A percentile compares a stretch with the other conserved stretches of the same genome.
Conservation (phyloP, 805 yeast species). For the Candida michaelii region DNA sequence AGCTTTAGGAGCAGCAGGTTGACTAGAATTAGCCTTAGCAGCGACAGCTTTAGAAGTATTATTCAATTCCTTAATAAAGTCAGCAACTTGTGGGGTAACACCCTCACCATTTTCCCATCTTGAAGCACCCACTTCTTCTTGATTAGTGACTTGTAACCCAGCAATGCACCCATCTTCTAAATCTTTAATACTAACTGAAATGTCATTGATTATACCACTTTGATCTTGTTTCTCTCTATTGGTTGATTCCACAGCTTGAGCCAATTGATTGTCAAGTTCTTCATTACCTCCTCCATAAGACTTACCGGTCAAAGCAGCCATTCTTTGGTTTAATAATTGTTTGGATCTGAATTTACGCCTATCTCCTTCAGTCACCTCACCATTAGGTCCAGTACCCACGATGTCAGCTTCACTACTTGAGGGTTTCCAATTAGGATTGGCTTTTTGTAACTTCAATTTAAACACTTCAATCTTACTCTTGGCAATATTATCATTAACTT, state of each 20-base stretch:
- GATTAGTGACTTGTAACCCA: constrained; percentile 40
- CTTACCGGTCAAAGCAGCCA: constrained; percentile 92
- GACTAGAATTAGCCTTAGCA: constrained; percentile 2
- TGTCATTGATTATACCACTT: constrained; percentile 63
- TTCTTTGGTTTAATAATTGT: constrained; percentile 76
- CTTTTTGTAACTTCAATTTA: constrained; percentile 53
- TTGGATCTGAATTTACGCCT: constrained; percentile 76
- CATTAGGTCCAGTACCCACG: constrained; percentile 83
- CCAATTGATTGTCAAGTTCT: constrained; percentile 53
- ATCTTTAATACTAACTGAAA: constrained; percentile 67
- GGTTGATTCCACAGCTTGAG: constrained; percentile 51
- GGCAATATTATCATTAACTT: constrained; percentile 68
- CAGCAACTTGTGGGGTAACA: constrained; percentile 59
- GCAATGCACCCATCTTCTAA: constrained; percentile 51
- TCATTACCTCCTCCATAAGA: constrained; percentile 40
- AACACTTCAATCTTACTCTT: constrained; percentile 63
- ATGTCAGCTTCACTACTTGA: constrained; percentile 38
- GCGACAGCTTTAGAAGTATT: constrained; percentile 12
- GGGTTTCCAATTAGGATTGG: constrained; percentile 63
- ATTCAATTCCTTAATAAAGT: constrained; percentile 55
- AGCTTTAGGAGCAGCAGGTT: constrained; percentile 12
- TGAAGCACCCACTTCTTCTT: constrained; percentile 51
- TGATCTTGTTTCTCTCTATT: constrained; percentile 55
- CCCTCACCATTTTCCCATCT: constrained; percentile 86
- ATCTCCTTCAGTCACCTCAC: constrained; percentile 81